phyloP scores from a whole-genome alignment of 1,284 basidiomycete genomes.

The Cutaneotrichosporon sp. region DNA sequence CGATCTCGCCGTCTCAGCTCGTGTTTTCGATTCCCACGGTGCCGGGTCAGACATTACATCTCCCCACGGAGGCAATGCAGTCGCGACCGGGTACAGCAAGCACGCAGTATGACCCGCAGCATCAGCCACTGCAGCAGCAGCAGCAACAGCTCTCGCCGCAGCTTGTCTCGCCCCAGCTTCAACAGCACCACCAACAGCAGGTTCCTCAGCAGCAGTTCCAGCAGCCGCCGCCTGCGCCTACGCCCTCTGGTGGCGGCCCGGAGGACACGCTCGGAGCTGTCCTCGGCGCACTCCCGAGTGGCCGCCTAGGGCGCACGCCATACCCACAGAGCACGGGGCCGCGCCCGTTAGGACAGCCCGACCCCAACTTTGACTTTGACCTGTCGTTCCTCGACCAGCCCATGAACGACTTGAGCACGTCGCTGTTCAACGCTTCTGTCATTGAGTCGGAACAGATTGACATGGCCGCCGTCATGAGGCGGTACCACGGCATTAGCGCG shows the following conservation, averaged over 20 bases:
- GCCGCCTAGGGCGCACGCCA: not conserved
- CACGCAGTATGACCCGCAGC: not conserved
- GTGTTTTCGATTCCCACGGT: conserved; percentile 5
- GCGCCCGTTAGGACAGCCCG: conserved; percentile 12
- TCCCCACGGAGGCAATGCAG: too few species aligned
- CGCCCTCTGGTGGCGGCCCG: not conserved
- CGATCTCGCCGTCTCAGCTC: conserved; percentile 5
- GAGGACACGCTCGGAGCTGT: not conserved
- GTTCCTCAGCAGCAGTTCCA: not conserved
- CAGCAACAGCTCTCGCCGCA: not conserved
- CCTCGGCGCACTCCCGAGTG: not conserved
- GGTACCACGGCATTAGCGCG: not conserved
- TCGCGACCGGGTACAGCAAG: too few species aligned
- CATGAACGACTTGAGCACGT: conserved; percentile 13
- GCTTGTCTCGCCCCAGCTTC: not conserved
- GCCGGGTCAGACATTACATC: not conserved
- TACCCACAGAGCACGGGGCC: conserved; percentile 20
- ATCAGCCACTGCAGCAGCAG: conserved; percentile 5
- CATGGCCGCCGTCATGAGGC: not conserved
- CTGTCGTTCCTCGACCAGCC: conserved; percentile 20
- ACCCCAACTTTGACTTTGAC: conserved; percentile 18
- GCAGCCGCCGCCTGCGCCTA: not conserved
- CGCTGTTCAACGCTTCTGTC: conserved; percentile 8
- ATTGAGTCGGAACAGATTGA: not conserved
- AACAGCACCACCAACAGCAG: conserved; percentile 4